phyloP scores from a whole-genome alignment of 108 stramenopile genomes.

The Cyclotella kingstonii region DNA sequence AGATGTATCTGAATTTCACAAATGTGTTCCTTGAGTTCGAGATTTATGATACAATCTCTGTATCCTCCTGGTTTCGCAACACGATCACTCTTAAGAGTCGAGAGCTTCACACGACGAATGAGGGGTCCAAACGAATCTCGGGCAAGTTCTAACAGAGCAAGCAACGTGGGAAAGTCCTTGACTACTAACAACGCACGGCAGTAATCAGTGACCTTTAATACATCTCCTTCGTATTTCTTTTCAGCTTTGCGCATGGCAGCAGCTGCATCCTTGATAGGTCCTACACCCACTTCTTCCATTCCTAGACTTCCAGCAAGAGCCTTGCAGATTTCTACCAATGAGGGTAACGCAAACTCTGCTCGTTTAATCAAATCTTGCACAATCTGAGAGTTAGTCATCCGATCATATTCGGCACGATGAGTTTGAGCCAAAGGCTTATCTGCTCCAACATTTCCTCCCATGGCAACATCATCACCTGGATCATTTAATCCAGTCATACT shows the following conservation, averaged over 20 bases:
- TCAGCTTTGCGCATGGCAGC: slow-evolving; percentile 84
- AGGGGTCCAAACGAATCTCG: slow-evolving; percentile 82
- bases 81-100: slow-evolving; percentile 65
- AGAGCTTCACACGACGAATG: slow-evolving; percentile 84
- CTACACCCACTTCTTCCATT: slow-evolving; percentile 82
- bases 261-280: slow-evolving; percentile 73
- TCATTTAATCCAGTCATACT: slow-evolving; percentile 82
- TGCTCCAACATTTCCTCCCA: slow-evolving; percentile 59
- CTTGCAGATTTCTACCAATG: slow-evolving; percentile 84
- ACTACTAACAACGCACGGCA: slow-evolving; percentile 82
- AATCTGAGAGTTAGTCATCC: slow-evolving; percentile 60
- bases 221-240: slow-evolving; percentile 80
- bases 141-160: slow-evolving; percentile 81
- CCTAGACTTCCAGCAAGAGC: slow-evolving; percentile 79
- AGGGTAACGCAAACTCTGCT: slow-evolving; percentile 68
- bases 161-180: slow-evolving; percentile 76
- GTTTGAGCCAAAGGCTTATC: slow-evolving; percentile 72
- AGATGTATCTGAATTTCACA: slow-evolving; percentile 88
- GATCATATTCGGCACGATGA: slow-evolving; percentile 51
- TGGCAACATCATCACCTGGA: slow-evolving; percentile 61
- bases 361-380: slow-evolving; percentile 56
- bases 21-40: slow-evolving; percentile 83
- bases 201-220: slow-evolving; percentile 81
- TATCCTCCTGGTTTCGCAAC: slow-evolving; percentile 75
- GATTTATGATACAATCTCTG: slow-evolving; percentile 83